Evolutionary conservation across 192 early-diverging fungal genomes (phyloP), one percentile per base, ranked within the genome.

Genomic region (Chytriomyces confervae): DNA sequence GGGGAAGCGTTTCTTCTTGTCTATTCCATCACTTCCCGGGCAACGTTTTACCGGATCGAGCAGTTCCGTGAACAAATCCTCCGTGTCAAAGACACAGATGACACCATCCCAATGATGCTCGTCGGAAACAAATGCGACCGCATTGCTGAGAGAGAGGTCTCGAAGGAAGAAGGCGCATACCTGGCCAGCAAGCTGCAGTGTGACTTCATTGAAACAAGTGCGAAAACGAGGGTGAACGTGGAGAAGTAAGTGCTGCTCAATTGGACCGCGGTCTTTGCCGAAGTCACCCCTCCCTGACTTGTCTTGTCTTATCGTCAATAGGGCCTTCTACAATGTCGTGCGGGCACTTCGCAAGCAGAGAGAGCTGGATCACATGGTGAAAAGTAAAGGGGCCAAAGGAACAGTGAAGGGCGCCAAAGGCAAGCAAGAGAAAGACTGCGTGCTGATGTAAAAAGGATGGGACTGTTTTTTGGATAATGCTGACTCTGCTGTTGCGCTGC

Each of bases 51-150:
- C 69, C 92, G 95, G 81, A 92, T 98, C 76, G 91, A 89, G 46
- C 91, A 90, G 23, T 97, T 98, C 82, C 90, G 92, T 81, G 91
- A 97, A 77, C 97, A 97, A 83, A 97, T 98, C 71, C 85, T 89
- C 69, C 90, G 95, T 43, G 97, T 98, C n/a, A 98, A 97, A 85
- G 97, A 97, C 83, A 89, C 90, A 73, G 94, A 97, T 76, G 88
- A 89, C 77, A 70, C 16, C 10, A 67, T 96, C 48, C 94, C 94
- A 18, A 91, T 96, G 82, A 91, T 98, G 61, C 85, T 98, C 10
- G 92, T 97, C 27, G 97, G 91, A 36, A 98, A 97, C 88, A 98
- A 98, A 83, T 94, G 94, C 72, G 96, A 98, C 86, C 83, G 92
- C 67, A 89, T 89, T 45, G 79, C 79, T 44, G 94, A 97, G 69